Conservation (phyloP, 371 early-diverging fungal genomes). For the Mortierella sp. region DNA sequence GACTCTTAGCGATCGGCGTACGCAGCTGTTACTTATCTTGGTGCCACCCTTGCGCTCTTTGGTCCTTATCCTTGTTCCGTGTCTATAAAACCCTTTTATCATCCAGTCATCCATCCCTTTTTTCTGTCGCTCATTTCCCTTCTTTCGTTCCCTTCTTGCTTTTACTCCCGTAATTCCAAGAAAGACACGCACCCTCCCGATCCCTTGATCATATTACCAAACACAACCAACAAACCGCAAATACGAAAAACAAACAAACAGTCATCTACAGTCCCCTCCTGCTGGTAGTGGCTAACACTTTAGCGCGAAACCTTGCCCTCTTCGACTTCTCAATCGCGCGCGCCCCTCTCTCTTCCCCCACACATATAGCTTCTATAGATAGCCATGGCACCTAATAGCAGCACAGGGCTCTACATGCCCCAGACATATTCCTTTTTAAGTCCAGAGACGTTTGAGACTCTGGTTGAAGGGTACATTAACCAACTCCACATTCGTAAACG, state of each 20-base stretch:
- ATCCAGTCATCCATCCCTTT: neutral
- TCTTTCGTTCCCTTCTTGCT: neutral
- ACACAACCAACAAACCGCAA: conserved; percentile 11
- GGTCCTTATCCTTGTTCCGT: too few species aligned
- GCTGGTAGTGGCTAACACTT: neutral
- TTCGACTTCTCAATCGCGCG: too few species aligned
- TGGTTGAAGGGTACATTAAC: conserved; percentile 51
- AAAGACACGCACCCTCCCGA: neutral
- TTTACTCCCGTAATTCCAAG: neutral
- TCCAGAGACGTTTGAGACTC: conserved; percentile 51
- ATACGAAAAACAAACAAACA: conserved; percentile 1
- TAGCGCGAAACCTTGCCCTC: neutral
- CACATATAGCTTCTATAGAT: neutral
- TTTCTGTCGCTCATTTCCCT: neutral
- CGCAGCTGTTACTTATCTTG: too few species aligned
- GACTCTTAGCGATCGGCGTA: too few species aligned
- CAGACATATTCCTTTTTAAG: conserved; percentile 52
- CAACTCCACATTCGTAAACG: conserved; percentile 51
- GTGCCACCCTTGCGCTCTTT: too few species aligned
- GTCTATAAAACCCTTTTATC: too few species aligned
- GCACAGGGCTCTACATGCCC: conserved; percentile 26
- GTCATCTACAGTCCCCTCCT: neutral
- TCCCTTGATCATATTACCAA: conserved; percentile 13
- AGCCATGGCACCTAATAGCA: conserved; percentile 31
- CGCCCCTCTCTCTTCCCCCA: neutral